Evolutionary conservation across 371 early-diverging fungal genomes (phyloP).

Genomic region (Mucor circinelloides): DNA sequence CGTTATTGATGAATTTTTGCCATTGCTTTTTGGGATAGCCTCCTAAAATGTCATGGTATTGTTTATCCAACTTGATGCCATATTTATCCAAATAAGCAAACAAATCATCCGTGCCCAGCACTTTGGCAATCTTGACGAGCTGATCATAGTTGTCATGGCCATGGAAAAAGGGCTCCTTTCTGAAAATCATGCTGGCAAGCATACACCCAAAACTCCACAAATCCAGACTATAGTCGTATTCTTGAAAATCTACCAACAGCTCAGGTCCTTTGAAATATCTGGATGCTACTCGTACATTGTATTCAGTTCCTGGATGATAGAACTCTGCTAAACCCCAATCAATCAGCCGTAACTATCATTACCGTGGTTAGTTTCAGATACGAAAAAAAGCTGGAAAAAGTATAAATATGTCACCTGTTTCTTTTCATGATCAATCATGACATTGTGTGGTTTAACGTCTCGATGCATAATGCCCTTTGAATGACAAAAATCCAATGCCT

Average conservation of each 20-base stretch:
- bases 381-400: not conserved
- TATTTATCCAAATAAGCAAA: constrained; percentile 95
- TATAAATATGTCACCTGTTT: constrained; percentile 62
- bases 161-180: constrained; percentile 99
- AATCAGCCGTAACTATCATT: constrained; percentile 84
- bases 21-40: constrained; percentile 89
- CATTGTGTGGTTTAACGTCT: constrained; percentile 99
- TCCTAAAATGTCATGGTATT: constrained; percentile 8
- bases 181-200: constrained; percentile 98
- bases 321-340: constrained; percentile 99
- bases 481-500: constrained; percentile 96
- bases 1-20: constrained; percentile 84
- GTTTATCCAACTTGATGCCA: constrained; percentile 70
- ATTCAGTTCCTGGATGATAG: constrained; percentile 96
- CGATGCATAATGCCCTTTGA: constrained; percentile 99
- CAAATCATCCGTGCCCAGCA: constrained; percentile 95
- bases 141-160: constrained; percentile 99
- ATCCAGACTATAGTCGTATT: constrained; percentile 99
- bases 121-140: constrained; percentile 96
- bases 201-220: constrained; percentile 99
- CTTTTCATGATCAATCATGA: constrained; percentile 98
- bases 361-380: not conserved
- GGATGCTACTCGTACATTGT: constrained; percentile 99
- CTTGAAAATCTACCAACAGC: constrained; percentile 95
- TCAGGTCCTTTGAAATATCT: constrained; percentile 99